These are phyloP conservation scores for Lactuca sativa DNA, from an alignment of 129 eudicot species.

Conservation along the genomic window DNA sequence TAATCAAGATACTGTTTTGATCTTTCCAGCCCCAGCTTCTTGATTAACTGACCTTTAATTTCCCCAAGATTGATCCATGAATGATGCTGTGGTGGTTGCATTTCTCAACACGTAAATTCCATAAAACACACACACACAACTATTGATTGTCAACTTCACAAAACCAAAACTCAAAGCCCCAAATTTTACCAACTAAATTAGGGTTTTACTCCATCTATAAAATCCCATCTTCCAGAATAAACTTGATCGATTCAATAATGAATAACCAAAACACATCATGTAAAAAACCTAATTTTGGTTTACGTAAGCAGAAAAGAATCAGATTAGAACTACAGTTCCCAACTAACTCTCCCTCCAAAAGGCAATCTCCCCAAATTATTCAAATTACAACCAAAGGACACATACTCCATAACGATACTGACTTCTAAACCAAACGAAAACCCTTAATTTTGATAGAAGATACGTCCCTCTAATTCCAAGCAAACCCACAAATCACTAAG, in stretches of 20 bases:
- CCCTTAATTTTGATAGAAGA: constrained; percentile 18
- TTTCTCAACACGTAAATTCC: constrained; percentile 61
- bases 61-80: constrained; percentile 73
- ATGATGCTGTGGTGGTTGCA: constrained; percentile 86
- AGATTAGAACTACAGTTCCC: constrained; percentile 48
- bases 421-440: constrained; percentile 17
- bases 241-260: constrained; percentile 33
- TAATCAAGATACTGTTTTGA: constrained; percentile 67
- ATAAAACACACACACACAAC: constrained; percentile 33
- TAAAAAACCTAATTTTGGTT: constrained; percentile 24
- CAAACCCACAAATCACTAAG: constrained; percentile 32
- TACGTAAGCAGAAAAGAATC: constrained; percentile 19
- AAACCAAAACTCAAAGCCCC: constrained; percentile 18
- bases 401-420: constrained; percentile 27
- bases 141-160: constrained; percentile 18
- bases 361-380: constrained; percentile 34
- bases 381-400: constrained; percentile 31
- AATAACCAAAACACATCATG: constrained; percentile 39
- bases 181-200: constrained; percentile 40
- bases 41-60: constrained; percentile 62
- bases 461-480: constrained; percentile 38
- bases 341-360: constrained; percentile 89
- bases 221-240: constrained; percentile 47
- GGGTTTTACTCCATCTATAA: constrained; percentile 55
- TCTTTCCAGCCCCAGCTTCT: constrained; percentile 79